Conservation (phyloP, 805 yeast species). For the Allodekkera sacchari region DNA sequence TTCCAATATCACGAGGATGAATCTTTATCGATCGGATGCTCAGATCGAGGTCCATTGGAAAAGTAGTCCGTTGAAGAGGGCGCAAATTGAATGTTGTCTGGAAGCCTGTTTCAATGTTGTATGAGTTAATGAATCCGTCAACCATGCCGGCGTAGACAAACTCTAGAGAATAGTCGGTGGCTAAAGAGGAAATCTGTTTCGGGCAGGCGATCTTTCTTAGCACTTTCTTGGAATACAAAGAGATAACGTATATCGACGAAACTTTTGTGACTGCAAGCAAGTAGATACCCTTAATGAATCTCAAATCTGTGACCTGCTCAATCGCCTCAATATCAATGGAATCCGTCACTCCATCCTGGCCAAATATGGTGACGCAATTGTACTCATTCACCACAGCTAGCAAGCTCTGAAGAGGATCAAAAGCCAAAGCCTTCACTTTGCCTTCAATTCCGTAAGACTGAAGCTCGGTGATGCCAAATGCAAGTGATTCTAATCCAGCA, state of each 20-base stretch:
- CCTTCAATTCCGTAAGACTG: constrained; percentile 55
- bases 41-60: constrained; percentile 41
- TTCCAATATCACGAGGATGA: constrained; percentile 87
- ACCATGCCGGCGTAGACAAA: constrained; percentile 76
- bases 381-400: constrained; percentile 69
- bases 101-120: constrained; percentile 72
- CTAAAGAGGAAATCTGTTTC: constrained; percentile 59
- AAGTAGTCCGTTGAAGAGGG: constrained; percentile 58
- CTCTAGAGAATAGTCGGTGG: constrained; percentile 80
- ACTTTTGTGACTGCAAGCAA: constrained; percentile 62
- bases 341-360: constrained; percentile 73
- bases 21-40: constrained; percentile 62
- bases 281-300: constrained; percentile 75
- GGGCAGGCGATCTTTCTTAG: constrained; percentile 56
- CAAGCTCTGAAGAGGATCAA: constrained; percentile 83
- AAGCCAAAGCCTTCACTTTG: constrained; percentile 57
- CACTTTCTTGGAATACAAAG: constrained; percentile 54
- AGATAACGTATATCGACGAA: constrained; percentile 58
- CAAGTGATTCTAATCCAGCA: constrained; percentile 20
- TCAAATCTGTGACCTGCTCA: constrained; percentile 43
- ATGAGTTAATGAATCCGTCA: constrained; percentile 65
- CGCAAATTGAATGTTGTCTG: constrained; percentile 60
- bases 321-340: constrained; percentile 46
- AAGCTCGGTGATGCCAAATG: constrained; percentile 24
- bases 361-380: constrained; percentile 71